Evolutionary conservation across 305 asterid species (phyloP).

Genomic region (Ajuga reptans): DNA sequence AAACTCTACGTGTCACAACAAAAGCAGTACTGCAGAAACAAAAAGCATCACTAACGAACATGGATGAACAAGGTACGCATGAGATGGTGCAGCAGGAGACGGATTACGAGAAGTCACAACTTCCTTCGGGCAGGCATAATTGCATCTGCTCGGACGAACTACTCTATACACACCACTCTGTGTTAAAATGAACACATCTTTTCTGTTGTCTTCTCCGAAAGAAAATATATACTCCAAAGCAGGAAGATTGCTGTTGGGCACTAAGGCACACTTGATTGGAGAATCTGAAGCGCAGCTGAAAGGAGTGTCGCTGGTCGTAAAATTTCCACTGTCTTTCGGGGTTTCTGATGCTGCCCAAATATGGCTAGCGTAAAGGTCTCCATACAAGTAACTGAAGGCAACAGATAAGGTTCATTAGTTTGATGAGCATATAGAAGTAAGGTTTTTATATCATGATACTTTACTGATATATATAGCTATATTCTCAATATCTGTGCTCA

Average conservation of each 20-base stretch:
- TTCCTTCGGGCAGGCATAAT: slow-evolving; percentile 61
- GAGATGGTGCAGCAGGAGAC: slow-evolving; percentile 41
- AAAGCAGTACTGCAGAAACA: slow-evolving; percentile 29
- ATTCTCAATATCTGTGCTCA: not conserved
- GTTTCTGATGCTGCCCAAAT: slow-evolving; percentile 79
- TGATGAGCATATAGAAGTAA: not conserved
- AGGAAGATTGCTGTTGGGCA: slow-evolving; percentile 62
- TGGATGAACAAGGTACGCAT: slow-evolving; percentile 27
- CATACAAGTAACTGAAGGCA: slow-evolving; percentile 68
- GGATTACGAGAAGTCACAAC: slow-evolving; percentile 24
- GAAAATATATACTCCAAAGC: slow-evolving; percentile 75
- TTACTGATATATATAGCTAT: not conserved
- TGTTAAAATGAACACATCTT: slow-evolving; percentile 59
- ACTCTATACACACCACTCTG: slow-evolving; percentile 63
- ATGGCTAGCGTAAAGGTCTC: slow-evolving; percentile 67
- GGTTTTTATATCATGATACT: not conserved
- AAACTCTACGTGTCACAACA: slow-evolving; percentile 25
- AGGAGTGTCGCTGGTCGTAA: slow-evolving; percentile 46
- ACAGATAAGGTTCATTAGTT: slow-evolving; percentile 14
- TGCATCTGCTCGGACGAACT: slow-evolving; percentile 73
- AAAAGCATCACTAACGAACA: slow-evolving; percentile 25
- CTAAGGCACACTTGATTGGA: slow-evolving; percentile 62
- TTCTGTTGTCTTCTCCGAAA: slow-evolving; percentile 73
- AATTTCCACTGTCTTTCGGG: slow-evolving; percentile 74
- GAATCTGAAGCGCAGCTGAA: slow-evolving; percentile 78